Conservation (phyloP, 495 filamentous ascomycete species). For the Paragyromitra xinjiangensis region DNA sequence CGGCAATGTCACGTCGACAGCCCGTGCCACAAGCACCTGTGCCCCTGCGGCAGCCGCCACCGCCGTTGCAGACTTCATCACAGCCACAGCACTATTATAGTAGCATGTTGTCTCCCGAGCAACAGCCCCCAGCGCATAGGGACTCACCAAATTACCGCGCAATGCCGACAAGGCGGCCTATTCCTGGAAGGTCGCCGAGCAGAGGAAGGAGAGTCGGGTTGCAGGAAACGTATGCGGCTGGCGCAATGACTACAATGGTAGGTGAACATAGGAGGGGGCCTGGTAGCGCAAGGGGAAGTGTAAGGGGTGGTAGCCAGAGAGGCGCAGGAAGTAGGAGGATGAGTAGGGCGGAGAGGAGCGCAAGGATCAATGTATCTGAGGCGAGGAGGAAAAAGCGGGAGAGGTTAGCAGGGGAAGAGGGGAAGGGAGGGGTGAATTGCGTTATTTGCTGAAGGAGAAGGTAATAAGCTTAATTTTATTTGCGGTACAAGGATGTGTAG, state of each 20-base stretch:
- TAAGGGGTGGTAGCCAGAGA: slow-evolving; percentile 30
- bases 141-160: slow-evolving; percentile 44
- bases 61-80: slow-evolving; percentile 4
- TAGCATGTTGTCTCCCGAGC: slow-evolving; percentile 32
- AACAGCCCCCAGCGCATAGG: slow-evolving; percentile 7
- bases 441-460: slow-evolving; percentile 34
- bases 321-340: slow-evolving; percentile 37
- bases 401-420: slow-evolving; percentile 18
- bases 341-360: slow-evolving; percentile 53
- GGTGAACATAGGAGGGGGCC: slow-evolving; percentile 37
- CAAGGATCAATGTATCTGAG: slow-evolving; percentile 53
- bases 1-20: slow-evolving; percentile 14
- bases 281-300: slow-evolving; percentile 40
- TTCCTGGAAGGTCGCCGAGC: slow-evolving; percentile 42
- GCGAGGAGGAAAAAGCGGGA: slow-evolving; percentile 49
- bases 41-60: slow-evolving; percentile 2
- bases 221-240: slow-evolving; percentile 39
- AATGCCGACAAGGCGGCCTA: slow-evolving; percentile 46
- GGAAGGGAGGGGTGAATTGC: slow-evolving; percentile 33
- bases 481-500: background rate
- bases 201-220: slow-evolving; percentile 31
- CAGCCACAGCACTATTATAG: slow-evolving; percentile 13
- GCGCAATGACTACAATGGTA: slow-evolving; percentile 14
- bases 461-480: slow-evolving; percentile 20
- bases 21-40: slow-evolving; percentile 7